These are phyloP conservation scores for Marsdenia floribunda DNA, from an alignment of 257 asterid species.

Conservation along the genomic window DNA sequence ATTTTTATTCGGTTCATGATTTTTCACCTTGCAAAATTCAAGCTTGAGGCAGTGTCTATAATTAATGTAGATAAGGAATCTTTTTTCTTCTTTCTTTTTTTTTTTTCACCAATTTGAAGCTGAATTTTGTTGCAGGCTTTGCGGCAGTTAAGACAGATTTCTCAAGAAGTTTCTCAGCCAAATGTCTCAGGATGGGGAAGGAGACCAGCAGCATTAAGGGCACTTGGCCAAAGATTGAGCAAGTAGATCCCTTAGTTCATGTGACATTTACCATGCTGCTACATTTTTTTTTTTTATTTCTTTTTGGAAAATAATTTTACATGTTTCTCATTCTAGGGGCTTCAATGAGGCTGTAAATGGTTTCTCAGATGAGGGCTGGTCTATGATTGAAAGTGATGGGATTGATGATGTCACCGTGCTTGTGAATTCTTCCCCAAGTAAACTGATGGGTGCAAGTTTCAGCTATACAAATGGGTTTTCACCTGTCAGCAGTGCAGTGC, in stretches of 20 bases:
- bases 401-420: slow-evolving; percentile 87
- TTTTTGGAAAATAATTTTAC: slow-evolving; percentile 6
- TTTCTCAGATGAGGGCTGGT: slow-evolving; percentile 93
- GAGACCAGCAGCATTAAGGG: slow-evolving; percentile 92
- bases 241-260: slow-evolving; percentile 34
- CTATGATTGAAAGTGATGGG: slow-evolving; percentile 80
- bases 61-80: not conserved
- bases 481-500: slow-evolving; percentile 62
- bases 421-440: slow-evolving; percentile 78
- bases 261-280: not conserved
- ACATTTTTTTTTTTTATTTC: slow-evolving; percentile 1
- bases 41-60: not conserved
- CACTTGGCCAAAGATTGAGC: slow-evolving; percentile 94
- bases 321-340: slow-evolving; percentile 48
- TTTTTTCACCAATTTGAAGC: not conserved
- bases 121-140: slow-evolving; percentile 52
- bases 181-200: slow-evolving; percentile 83
- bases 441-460: slow-evolving; percentile 61
- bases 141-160: slow-evolving; percentile 85
- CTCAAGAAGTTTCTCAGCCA: slow-evolving; percentile 87
- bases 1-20: not conserved
- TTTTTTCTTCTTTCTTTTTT: no score
- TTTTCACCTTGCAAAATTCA: not conserved
- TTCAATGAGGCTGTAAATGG: slow-evolving; percentile 97
- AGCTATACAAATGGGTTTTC: slow-evolving; percentile 72